Percentiles rank a stretch among this genome's conserved stretches.
These are phyloP conservation scores for Maudiozyma serrabonitensis DNA, from an alignment of 805 yeast genomes.

Conservation along the genomic window DNA sequence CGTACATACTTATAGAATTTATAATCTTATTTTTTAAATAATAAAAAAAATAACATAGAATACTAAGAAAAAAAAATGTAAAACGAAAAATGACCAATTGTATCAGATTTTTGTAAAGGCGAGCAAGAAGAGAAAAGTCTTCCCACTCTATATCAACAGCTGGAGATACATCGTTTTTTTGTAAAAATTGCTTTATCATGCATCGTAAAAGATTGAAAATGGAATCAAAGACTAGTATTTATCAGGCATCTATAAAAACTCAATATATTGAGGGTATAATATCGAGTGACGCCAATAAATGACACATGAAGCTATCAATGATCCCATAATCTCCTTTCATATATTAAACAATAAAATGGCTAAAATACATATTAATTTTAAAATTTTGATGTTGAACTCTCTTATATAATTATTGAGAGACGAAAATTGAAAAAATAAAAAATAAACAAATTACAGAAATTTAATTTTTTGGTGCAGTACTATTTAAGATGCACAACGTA, in stretches of 20 bases:
- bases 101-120: conserved; percentile 21
- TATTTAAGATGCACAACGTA: background rate
- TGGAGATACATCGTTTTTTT: conserved; percentile 31
- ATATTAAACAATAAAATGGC: background rate
- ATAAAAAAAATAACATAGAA: background rate
- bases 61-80: conserved; percentile 13
- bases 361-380: too few relatives aligned
- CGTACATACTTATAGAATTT: background rate
- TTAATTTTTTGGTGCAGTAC: too few relatives aligned
- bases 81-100: conserved; percentile 31
- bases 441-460: too few relatives aligned
- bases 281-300: conserved; percentile 25
- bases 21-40: background rate
- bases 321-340: background rate
- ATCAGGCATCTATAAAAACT: conserved; percentile 21
- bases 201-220: conserved; percentile 2
- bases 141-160: conserved; percentile 26
- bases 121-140: conserved; percentile 26
- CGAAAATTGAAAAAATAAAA: too few relatives aligned
- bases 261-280: conserved; percentile 4
- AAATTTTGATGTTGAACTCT: too few relatives aligned
- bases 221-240: background rate
- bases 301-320: conserved; percentile 17
- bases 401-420: too few relatives aligned
- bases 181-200: conserved; percentile 21